Conservation (phyloP, 2,329 filamentous ascomycete genomes). For the Aspergillus amoenus region DNA sequence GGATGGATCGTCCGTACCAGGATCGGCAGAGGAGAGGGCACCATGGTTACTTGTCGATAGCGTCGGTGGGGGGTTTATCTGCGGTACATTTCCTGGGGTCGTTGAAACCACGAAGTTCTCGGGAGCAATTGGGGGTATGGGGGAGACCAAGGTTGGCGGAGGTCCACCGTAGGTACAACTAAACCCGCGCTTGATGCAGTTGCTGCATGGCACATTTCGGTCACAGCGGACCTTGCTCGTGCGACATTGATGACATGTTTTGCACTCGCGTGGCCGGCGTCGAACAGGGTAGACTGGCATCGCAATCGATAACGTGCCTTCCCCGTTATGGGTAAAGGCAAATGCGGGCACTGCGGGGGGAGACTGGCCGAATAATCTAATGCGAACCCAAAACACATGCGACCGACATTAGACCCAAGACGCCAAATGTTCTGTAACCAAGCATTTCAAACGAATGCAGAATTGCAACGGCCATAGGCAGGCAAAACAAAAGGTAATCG, state of each 20-base stretch:
- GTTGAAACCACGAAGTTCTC: constrained; percentile 15
- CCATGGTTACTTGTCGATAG: constrained; percentile 17
- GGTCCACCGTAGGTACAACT: constrained; percentile 39
- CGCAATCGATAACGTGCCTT: constrained; percentile 1
- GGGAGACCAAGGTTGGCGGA: constrained; percentile 21
- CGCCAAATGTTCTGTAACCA: background rate
- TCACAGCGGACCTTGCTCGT: constrained; percentile 52
- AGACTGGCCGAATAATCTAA: background rate
- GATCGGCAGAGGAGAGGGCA: constrained; percentile 21
- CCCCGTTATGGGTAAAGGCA: background rate
- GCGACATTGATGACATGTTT: constrained; percentile 52
- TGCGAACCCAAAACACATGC: background rate
- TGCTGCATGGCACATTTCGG: constrained; percentile 41
- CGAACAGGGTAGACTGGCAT: constrained; percentile 38
- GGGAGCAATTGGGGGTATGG: constrained; percentile 13
- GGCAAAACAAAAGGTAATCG: background rate
- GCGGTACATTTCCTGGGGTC: constrained; percentile 18
- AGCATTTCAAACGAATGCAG: background rate
- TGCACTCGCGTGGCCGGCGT: constrained; percentile 39
- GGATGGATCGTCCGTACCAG: constrained; percentile 17
- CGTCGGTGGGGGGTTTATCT: constrained; percentile 13
- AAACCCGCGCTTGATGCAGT: constrained; percentile 43
- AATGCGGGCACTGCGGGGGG: background rate
- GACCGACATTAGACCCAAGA: constrained; percentile 1
- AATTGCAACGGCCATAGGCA: background rate